Conservation (phyloP, 2,329 filamentous ascomycete genomes). For the Venturiaceae sp. region DNA sequence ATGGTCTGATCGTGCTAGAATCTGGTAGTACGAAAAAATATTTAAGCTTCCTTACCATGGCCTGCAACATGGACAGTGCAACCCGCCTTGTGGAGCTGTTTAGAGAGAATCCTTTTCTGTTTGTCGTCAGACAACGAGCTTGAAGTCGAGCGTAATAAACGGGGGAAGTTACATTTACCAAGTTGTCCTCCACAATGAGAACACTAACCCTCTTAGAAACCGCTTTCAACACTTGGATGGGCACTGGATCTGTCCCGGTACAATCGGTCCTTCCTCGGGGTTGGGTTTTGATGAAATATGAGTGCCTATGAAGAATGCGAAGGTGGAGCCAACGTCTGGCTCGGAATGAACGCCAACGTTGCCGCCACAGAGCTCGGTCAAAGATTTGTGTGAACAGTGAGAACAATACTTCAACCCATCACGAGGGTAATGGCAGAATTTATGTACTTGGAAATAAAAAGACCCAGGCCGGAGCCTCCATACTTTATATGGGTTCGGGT, state of each 20-base stretch:
- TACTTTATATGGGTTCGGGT: slow-evolving; percentile 45
- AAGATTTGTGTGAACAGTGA: too few species aligned
- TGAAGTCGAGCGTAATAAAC: neutral
- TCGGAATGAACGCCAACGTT: slow-evolving; percentile 55
- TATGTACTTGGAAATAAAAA: neutral
- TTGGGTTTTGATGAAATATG: neutral
- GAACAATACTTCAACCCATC: too few species aligned
- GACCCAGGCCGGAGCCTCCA: neutral
- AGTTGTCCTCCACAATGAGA: slow-evolving; percentile 10
- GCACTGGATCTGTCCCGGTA: neutral
- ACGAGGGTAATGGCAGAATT: too few species aligned
- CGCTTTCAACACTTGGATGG: too few species aligned
- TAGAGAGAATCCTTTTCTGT: slow-evolving; percentile 8
- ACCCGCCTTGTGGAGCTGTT: slow-evolving; percentile 6
- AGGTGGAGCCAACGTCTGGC: slow-evolving; percentile 51
- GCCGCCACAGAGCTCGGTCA: slow-evolving; percentile 61
- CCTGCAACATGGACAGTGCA: slow-evolving; percentile 5
- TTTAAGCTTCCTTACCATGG: slow-evolving; percentile 7
- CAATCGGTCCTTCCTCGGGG: neutral
- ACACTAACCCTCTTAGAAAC: neutral
- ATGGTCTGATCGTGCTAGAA: neutral
- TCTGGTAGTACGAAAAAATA: neutral
- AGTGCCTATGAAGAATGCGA: slow-evolving; percentile 55
- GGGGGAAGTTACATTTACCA: slow-evolving; percentile 9
- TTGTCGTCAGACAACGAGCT: neutral